phyloP scores from a whole-genome alignment of 2,329 filamentous ascomycete species.

The Pseudocercospora cruenta region DNA sequence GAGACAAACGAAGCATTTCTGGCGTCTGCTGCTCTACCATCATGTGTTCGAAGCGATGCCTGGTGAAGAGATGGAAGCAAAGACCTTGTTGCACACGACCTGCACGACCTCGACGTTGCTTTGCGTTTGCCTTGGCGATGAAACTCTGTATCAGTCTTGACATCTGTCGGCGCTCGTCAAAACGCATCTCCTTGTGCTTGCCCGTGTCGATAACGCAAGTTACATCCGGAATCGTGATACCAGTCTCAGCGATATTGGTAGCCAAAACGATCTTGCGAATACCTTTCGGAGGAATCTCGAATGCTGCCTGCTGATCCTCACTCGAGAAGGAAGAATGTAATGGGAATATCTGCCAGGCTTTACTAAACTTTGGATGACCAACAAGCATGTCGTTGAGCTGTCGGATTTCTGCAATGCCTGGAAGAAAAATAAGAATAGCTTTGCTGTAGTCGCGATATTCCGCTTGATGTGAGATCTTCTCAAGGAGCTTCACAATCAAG shows the following conservation, averaged over 20 bases:
- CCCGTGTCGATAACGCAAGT: conserved; percentile 96
- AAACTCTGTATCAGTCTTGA: conserved; percentile 92
- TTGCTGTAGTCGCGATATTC: conserved; percentile 75
- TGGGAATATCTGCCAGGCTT: conserved; percentile 82
- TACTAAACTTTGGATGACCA: conserved; percentile 73
- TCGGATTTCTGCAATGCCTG: conserved; percentile 78
- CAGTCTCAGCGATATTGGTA: conserved; percentile 97
- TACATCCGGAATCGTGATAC: conserved; percentile 97
- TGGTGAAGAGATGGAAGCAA: conserved; percentile 96
- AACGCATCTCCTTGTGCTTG: conserved; percentile 96
- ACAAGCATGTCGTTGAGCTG: conserved; percentile 79
- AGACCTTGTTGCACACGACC: conserved; percentile 93
- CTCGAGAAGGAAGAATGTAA: conserved; percentile 94
- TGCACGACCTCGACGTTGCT: conserved; percentile 89
- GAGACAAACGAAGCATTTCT: conserved; percentile 89
- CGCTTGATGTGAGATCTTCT: conserved; percentile 71
- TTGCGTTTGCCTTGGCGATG: conserved; percentile 92
- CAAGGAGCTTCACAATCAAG: conserved; percentile 77
- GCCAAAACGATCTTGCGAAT: conserved; percentile 91
- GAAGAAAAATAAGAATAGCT: conserved; percentile 91
- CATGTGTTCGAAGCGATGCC: conserved; percentile 77
- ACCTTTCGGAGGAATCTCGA: conserved; percentile 79
- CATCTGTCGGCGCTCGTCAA: conserved; percentile 88
- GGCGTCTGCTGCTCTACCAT: conserved; percentile 94
- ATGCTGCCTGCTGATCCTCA: conserved; percentile 94